Evolutionary conservation across 2,329 filamentous ascomycete genomes (phyloP).

Genomic region (Clarireedia homoeocarpa): DNA sequence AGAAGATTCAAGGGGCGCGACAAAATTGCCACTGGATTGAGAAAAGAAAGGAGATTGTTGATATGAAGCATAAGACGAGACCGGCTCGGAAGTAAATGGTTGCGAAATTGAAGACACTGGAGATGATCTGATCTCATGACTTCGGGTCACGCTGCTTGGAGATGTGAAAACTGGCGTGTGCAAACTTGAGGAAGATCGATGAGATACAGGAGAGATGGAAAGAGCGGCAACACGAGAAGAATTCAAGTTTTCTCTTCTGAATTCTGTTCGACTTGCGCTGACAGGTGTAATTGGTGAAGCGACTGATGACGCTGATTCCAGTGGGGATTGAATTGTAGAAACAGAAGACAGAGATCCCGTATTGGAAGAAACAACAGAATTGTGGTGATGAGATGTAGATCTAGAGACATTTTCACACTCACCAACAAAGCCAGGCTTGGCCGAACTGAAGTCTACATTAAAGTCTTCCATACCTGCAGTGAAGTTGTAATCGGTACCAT

Average conservation of each 20-base stretch:
- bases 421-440: constrained; percentile 38
- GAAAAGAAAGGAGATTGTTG: constrained; percentile 41
- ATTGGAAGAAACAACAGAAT: constrained; percentile 18
- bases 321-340: constrained; percentile 22
- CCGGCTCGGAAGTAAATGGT: constrained; percentile 16
- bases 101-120: constrained; percentile 10
- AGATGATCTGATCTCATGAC: constrained; percentile 21
- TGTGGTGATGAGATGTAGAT: constrained; percentile 25
- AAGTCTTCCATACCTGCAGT: constrained; percentile 31
- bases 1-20: constrained; percentile 43
- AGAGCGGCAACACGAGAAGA: constrained; percentile 31
- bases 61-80: constrained; percentile 17
- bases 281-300: constrained; percentile 25
- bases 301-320: constrained; percentile 18
- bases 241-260: constrained; percentile 26
- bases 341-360: constrained; percentile 22
- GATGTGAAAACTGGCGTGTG: constrained; percentile 18
- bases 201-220: constrained; percentile 26
- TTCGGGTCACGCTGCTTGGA: constrained; percentile 17
- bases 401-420: constrained; percentile 34
- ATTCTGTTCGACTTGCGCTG: constrained; percentile 15
- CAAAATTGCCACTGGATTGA: constrained; percentile 45
- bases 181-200: constrained; percentile 22
- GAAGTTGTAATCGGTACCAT: constrained; percentile 26
- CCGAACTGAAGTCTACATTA: constrained; percentile 31